A percentile compares a stretch with the other conserved stretches of the same genome.
phyloP scores from a whole-genome alignment of 1,139 yeast species.

The Kodamaea ohmeri region DNA sequence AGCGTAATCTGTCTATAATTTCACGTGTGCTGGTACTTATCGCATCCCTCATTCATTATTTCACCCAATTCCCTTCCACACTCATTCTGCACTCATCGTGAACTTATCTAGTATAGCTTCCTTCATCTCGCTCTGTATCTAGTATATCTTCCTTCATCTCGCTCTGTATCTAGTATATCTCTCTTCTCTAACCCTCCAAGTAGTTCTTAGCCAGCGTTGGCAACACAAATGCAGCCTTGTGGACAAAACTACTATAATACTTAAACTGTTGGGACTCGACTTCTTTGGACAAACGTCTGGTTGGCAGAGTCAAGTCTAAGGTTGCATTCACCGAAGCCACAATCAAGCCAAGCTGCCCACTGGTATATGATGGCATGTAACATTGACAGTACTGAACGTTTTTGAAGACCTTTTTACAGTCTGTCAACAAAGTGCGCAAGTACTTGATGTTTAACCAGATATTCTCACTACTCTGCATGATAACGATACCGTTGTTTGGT shows the following conservation, averaged over 20 bases:
- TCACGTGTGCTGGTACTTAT: too few species aligned
- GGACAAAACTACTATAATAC: conserved; percentile 75
- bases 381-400: conserved; percentile 80
- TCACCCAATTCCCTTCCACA: too few species aligned
- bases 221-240: conserved; percentile 74
- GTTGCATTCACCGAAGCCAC: conserved; percentile 66
- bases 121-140: neutral
- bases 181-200: too few species aligned
- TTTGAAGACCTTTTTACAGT: conserved; percentile 71
- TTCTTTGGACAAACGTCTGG: conserved; percentile 41
- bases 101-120: too few species aligned
- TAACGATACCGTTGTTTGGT: conserved; percentile 70
- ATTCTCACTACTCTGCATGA: conserved; percentile 90
- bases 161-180: neutral
- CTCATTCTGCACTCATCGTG: too few species aligned
- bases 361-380: conserved; percentile 93
- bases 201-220: conserved; percentile 74
- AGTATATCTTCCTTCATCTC: neutral
- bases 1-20: too few species aligned
- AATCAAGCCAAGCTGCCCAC: conserved; percentile 90
- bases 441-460: conserved; percentile 83
- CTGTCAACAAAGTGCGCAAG: conserved; percentile 55
- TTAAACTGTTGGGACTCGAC: conserved; percentile 54
- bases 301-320: conserved; percentile 54
- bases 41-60: too few species aligned